A percentile compares a stretch with the other conserved stretches of the same genome.
phyloP scores from a whole-genome alignment of 2,329 filamentous ascomycete species.

The Alternaria brassicicola region DNA sequence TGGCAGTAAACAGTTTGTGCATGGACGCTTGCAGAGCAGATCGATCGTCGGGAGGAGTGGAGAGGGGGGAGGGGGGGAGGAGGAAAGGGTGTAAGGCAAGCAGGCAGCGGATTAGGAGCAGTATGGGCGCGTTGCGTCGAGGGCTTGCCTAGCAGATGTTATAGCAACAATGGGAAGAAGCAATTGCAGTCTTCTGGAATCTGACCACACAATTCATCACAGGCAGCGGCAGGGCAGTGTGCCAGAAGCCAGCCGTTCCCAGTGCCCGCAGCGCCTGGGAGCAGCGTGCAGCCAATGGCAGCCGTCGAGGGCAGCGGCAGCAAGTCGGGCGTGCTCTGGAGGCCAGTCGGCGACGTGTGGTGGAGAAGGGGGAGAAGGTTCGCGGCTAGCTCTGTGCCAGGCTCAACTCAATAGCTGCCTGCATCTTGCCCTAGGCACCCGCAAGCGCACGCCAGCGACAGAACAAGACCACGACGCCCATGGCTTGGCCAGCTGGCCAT shows the following conservation, averaged over 20 bases:
- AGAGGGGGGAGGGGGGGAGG: background rate
- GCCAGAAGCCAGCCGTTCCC: slow-evolving; percentile 1
- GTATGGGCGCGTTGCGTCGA: background rate
- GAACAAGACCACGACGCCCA: slow-evolving; percentile 9
- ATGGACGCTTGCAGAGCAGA: slow-evolving; percentile 8
- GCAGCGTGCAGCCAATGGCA: background rate
- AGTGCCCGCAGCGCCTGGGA: background rate
- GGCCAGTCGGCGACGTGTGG: slow-evolving; percentile 10
- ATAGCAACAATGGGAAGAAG: slow-evolving; percentile 12
- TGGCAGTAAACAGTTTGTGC: slow-evolving; percentile 15
- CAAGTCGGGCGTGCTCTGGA: background rate
- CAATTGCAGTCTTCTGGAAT: slow-evolving; percentile 5
- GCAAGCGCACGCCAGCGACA: background rate
- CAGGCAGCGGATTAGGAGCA: background rate
- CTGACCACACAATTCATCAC: background rate
- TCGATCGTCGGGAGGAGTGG: background rate
- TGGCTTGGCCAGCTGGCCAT: slow-evolving; percentile 6
- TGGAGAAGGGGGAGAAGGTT: slow-evolving; percentile 5
- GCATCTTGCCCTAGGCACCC: slow-evolving; percentile 6
- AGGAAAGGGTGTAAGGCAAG: background rate
- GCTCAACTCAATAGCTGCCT: slow-evolving; percentile 18
- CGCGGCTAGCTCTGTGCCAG: slow-evolving; percentile 11
- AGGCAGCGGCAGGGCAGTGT: background rate
- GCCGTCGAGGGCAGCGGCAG: background rate
- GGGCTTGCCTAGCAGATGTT: slow-evolving; percentile 8